Base-by-base conservation (phyloP, 176 grass and related monocot species). In the Poa annua region DNA sequence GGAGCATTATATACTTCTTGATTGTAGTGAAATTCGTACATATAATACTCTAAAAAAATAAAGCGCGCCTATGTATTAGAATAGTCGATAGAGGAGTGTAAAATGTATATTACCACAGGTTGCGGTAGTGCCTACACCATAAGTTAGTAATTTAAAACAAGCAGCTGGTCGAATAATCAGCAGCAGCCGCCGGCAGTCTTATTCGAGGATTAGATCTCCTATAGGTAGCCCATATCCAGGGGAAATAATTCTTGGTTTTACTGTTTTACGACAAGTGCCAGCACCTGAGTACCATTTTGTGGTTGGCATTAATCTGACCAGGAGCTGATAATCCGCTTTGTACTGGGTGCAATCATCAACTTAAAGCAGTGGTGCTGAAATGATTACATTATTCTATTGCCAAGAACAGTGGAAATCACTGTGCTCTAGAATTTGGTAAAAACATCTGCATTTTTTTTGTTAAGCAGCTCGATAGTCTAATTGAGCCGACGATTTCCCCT, bases 181-280 rank as follows among this genome's bases (percentile, higher is more conserved):
- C 1, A 17, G 70, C 13, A 49, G 22, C 41, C 39, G n/a, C 39
- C 41, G 21, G 11, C 24, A 71, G 68, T 45, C 67, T 71, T 47
- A 24, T 25, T 70, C 61, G 26, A 64, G 76, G 51, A 38, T 71
- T 77, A 44, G n/a, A 51, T 82, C 35, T 63, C 54, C 78, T 81
- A 55, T 81, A 55, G 64, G 53, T 89, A 89, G 83, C 71, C 78
- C 83, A 81, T 85, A 85, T 63, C 77, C 8, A 14, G 11, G 12
- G 3, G 4, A 3, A 1, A 5, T 22, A 29, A 55, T 49, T 29
- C 11, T 45, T 72, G 72, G 20, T 82, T 81, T 59, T 38, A 79
- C 74, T 83, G 74, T 73, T 57, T 22, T 13, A 35, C 2, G 75
- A 90, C 66, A 67, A 72, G 56, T 49, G 66, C 57, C 16, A 19